Conservation (phyloP, 768 basidiomycete genomes). For the Galerina marginata region DNA sequence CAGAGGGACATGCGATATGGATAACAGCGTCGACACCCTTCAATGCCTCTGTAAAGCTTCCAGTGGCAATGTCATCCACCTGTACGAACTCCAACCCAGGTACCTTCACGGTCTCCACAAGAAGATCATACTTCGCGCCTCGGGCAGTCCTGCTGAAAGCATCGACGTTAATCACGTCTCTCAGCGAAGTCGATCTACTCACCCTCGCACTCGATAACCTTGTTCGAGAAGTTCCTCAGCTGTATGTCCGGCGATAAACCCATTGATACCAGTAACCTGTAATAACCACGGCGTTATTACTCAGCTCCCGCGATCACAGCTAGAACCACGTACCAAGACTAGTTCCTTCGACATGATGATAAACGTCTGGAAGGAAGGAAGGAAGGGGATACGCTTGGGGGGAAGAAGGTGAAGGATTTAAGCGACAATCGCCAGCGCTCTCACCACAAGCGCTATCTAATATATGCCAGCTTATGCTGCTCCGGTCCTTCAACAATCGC, state of each 20-base stretch:
- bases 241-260: conserved; percentile 46
- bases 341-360: conserved; percentile 8
- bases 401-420: too few species aligned
- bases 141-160: conserved; percentile 36
- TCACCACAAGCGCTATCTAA: too few species aligned
- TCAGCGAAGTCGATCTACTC: conserved; percentile 5
- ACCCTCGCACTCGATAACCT: conserved; percentile 49
- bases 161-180: not conserved
- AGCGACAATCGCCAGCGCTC: too few species aligned
- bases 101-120: conserved; percentile 22
- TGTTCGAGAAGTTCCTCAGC: conserved; percentile 35
- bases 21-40: conserved; percentile 53
- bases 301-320: not conserved
- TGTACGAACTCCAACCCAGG: conserved; percentile 35
- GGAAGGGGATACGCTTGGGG: not conserved
- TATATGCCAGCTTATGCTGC: too few species aligned
- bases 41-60: conserved; percentile 53
- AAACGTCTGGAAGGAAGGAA: conserved; percentile 1
- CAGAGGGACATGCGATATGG: conserved; percentile 48
- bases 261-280: conserved; percentile 47
- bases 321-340: conserved; percentile 7
- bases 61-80: conserved; percentile 37
- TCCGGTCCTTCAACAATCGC: too few species aligned
- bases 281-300: not conserved
- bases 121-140: conserved; percentile 33